These are phyloP conservation scores for Boletales sp. DNA, from an alignment of 768 basidiomycete species.

Conservation along the genomic window DNA sequence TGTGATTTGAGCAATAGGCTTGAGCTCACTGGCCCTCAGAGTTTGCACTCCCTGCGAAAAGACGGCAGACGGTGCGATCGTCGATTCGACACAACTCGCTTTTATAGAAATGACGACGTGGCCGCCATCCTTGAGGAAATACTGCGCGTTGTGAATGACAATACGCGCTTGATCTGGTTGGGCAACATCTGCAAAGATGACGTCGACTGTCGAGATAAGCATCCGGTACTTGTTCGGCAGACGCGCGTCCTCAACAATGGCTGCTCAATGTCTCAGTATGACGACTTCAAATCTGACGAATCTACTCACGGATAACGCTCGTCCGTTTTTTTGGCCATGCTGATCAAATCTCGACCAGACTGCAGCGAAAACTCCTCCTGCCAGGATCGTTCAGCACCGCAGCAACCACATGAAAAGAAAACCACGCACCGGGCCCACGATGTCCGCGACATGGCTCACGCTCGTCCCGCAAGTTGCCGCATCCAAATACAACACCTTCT, in stretches of 20 bases:
- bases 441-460: conserved; percentile 98
- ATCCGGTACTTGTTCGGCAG: conserved; percentile 96
- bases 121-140: conserved; percentile 93
- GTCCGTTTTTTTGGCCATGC: conserved; percentile 99
- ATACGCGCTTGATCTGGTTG: conserved; percentile 99
- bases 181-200: conserved; percentile 97
- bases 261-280: conserved; percentile 34
- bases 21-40: conserved; percentile 76
- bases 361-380: conserved; percentile 96
- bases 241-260: conserved; percentile 97
- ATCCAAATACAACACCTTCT: conserved; percentile 96
- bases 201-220: conserved; percentile 92
- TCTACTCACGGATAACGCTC: conserved; percentile 88
- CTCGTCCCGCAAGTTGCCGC: conserved; percentile 97
- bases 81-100: conserved; percentile 98
- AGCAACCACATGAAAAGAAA: conserved; percentile 4
- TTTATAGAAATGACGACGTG: conserved; percentile 97
- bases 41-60: conserved; percentile 86
- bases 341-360: conserved; percentile 95
- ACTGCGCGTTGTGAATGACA: conserved; percentile 86
- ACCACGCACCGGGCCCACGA: conserved; percentile 84
- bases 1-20: conserved; percentile 94
- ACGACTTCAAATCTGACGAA: background rate
- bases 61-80: conserved; percentile 83
- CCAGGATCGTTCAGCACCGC: background rate